A percentile compares a stretch with the other conserved stretches of the same genome.
Conservation (phyloP, 306 rosid genomes). For the Sindora glabra region DNA sequence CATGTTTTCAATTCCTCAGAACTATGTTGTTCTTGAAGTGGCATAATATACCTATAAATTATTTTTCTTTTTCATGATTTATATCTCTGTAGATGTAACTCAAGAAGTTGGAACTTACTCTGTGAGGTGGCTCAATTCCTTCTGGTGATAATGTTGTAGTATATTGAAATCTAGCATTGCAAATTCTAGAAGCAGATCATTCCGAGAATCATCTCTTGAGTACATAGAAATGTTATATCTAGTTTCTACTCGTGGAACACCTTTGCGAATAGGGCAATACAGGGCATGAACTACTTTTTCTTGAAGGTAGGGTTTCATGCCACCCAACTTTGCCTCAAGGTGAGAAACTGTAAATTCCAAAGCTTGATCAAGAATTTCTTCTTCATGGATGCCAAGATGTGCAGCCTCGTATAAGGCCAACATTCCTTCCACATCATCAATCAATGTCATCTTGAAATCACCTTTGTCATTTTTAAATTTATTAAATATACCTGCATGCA, state of each 20-base stretch:
- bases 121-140: no score
- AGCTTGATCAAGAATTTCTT: neutral
- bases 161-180: no score
- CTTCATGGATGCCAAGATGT: neutral
- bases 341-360: neutral
- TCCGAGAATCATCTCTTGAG: neutral
- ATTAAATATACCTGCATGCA: neutral
- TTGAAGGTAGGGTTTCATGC: neutral
- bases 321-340: neutral
- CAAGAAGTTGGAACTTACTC: no score
- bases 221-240: neutral
- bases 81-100: no score
- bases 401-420: constrained; percentile 4
- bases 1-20: no score
- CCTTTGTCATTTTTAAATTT: neutral
- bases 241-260: neutral
- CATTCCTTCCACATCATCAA: neutral
- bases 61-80: no score
- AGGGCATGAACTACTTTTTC: neutral
- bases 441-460: neutral
- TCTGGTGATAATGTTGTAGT: no score
- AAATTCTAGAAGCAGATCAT: neutral
- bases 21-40: no score
- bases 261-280: neutral
- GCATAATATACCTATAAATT: no score